phyloP scores from a whole-genome alignment of 345 rosid genomes.

The Rhizophora mangle region DNA sequence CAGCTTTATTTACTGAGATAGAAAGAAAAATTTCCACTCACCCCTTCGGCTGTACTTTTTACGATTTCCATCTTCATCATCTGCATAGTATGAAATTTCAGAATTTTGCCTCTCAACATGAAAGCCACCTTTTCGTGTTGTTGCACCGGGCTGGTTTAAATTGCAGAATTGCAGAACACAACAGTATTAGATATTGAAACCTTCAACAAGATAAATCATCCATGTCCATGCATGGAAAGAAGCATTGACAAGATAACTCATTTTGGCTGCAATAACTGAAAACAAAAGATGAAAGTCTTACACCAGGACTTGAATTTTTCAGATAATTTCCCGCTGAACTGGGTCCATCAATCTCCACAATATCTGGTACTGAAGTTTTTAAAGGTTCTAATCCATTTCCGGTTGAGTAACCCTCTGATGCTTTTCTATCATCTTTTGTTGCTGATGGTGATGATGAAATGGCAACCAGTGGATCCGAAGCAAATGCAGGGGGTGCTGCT shows the following conservation, averaged over 20 bases:
- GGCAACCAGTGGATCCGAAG: slow-evolving; percentile 60
- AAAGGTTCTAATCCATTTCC: slow-evolving; percentile 43
- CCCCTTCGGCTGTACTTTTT: slow-evolving; percentile 93
- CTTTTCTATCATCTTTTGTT: slow-evolving; percentile 39
- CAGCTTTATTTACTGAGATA: not conserved
- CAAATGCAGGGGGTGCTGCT: slow-evolving; percentile 72
- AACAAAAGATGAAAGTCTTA: slow-evolving; percentile 40
- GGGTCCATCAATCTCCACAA: slow-evolving; percentile 83
- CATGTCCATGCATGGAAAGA: not conserved
- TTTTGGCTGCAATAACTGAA: not conserved
- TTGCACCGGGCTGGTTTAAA: slow-evolving; percentile 63
- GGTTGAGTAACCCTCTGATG: slow-evolving; percentile 39
- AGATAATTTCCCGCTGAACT: slow-evolving; percentile 61
- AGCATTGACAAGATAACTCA: slow-evolving; percentile 1
- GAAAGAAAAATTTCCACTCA: slow-evolving; percentile 22
- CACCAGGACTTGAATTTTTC: slow-evolving; percentile 68
- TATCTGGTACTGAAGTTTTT: slow-evolving; percentile 57
- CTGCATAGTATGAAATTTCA: slow-evolving; percentile 73
- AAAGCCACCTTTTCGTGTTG: slow-evolving; percentile 74
- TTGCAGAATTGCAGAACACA: slow-evolving; percentile 18
- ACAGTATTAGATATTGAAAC: slow-evolving; percentile 7
- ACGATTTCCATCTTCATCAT: slow-evolving; percentile 85
- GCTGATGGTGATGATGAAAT: slow-evolving; percentile 42
- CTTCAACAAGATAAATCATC: not conserved
- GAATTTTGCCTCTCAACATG: slow-evolving; percentile 77